phyloP scores from a whole-genome alignment of 257 asterid species.

The Solanum rostratum region DNA sequence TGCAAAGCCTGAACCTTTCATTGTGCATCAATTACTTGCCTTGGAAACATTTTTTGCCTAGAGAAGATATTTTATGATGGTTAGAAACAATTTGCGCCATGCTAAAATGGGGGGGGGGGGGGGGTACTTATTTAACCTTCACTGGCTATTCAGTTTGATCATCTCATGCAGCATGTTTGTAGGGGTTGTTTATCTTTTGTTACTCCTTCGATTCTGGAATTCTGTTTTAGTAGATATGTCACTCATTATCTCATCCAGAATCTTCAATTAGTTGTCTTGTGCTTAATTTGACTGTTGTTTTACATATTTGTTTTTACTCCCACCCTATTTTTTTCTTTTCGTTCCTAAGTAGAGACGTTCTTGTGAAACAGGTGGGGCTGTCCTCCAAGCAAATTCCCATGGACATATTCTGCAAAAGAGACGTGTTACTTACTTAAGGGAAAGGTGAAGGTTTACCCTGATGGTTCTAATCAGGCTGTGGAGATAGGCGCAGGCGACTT shows the following conservation, averaged over 20 bases:
- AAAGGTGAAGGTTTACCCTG: constrained; percentile 33
- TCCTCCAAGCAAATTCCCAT: constrained; percentile 37
- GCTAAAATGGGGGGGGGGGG: too few relatives aligned
- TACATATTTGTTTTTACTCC: background rate
- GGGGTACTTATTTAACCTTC: background rate
- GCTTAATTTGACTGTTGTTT: background rate
- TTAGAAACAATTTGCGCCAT: background rate
- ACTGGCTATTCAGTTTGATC: background rate
- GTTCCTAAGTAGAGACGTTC: background rate
- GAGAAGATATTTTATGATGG: background rate
- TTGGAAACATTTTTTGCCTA: background rate
- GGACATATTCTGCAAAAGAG: constrained; percentile 38
- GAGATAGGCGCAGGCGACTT: constrained; percentile 37
- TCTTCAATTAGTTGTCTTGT: background rate
- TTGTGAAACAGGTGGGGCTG: constrained; percentile 31
- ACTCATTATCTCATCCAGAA: background rate
- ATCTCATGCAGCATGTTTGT: background rate
- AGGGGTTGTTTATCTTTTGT: background rate
- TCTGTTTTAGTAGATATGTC: background rate
- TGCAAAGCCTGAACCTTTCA: background rate
- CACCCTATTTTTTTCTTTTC: background rate
- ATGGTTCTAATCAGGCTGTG: constrained; percentile 20
- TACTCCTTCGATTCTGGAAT: background rate
- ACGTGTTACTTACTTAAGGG: constrained; percentile 33
- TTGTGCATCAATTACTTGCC: background rate